phyloP scores from a whole-genome alignment of 768 basidiomycete species.

The Psilocybe tampanensis region DNA sequence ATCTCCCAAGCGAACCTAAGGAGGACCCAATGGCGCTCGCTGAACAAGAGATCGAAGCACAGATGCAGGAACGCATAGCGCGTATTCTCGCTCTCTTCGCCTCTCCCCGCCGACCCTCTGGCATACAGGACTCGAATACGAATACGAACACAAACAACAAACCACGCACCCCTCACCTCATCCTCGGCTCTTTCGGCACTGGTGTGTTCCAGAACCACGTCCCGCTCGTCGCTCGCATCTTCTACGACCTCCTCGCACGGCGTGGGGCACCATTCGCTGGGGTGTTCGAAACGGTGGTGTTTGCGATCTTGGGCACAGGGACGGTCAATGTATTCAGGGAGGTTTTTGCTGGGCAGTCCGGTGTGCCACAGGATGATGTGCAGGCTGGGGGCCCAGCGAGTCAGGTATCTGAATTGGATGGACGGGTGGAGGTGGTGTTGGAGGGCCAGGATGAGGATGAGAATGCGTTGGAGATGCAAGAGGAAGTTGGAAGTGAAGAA shows the following conservation, averaged over 20 bases:
- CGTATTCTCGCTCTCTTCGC: constrained; percentile 63
- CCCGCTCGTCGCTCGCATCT: constrained; percentile 57
- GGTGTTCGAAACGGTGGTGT: constrained; percentile 65
- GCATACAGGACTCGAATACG: not conserved
- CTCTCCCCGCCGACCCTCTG: not conserved
- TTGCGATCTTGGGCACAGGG: constrained; percentile 52
- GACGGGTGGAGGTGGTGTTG: constrained; percentile 6
- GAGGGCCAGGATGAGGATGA: constrained; percentile 17
- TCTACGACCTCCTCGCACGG: constrained; percentile 59
- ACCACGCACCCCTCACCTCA: constrained; percentile 57
- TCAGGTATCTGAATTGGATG: constrained; percentile 12
- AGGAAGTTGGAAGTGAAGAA: not conserved
- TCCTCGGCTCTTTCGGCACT: constrained; percentile 78
- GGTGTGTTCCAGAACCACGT: constrained; percentile 76
- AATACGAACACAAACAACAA: not conserved
- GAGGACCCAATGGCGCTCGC: constrained; percentile 3
- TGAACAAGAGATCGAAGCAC: constrained; percentile 42
- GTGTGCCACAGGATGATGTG: not conserved
- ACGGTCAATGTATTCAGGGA: constrained; percentile 31
- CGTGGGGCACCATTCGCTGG: constrained; percentile 54
- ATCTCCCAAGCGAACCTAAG: not conserved
- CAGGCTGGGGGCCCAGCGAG: no score
- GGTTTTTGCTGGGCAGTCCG: not conserved
- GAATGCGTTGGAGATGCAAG: not conserved
- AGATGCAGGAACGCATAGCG: constrained; percentile 74